phyloP scores from a whole-genome alignment of 2,329 filamentous ascomycete species.

The Ophiostoma fasciatum region DNA sequence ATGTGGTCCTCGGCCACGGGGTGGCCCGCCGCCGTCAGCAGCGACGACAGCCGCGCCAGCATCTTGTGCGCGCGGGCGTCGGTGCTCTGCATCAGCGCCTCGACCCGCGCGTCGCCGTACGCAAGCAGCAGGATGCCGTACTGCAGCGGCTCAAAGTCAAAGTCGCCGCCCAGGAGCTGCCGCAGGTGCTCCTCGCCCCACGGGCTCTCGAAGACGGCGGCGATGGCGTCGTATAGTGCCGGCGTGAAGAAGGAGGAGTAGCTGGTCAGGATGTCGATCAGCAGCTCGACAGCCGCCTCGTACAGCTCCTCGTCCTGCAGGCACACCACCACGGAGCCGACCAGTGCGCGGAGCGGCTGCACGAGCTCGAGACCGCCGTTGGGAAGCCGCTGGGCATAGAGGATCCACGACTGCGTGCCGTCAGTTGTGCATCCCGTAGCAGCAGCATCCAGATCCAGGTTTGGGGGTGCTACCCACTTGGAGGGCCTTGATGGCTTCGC shows the following conservation, averaged over 20 bases:
- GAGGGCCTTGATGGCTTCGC: conserved; percentile 44
- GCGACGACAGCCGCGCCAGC: conserved; percentile 43
- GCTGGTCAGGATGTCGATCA: conserved; percentile 50
- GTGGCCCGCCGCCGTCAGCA: conserved; percentile 51
- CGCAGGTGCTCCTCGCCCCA: conserved; percentile 44
- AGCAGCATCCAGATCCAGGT: too few relatives aligned
- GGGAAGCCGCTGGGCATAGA: conserved; percentile 54
- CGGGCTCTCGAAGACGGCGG: conserved; percentile 42
- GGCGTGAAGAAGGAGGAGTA: conserved; percentile 47
- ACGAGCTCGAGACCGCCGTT: conserved; percentile 41
- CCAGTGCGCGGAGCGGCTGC: conserved; percentile 42
- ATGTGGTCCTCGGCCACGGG: conserved; percentile 60
- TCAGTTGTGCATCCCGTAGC: too few relatives aligned
- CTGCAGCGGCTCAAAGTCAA: conserved; percentile 47
- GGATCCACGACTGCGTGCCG: conserved; percentile 49
- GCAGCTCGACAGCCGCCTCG: conserved; percentile 44
- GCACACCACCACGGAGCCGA: conserved; percentile 44
- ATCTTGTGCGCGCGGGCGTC: conserved; percentile 37
- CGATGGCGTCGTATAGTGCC: conserved; percentile 41
- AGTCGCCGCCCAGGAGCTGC: conserved; percentile 41
- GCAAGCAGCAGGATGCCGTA: conserved; percentile 54
- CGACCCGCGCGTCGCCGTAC: conserved; percentile 51
- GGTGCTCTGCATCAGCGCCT: conserved; percentile 39
- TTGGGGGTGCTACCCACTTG: conserved; percentile 44
- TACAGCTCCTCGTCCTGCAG: conserved; percentile 44